Percentiles rank a stretch among this genome's conserved stretches.
Evolutionary conservation across 2,329 filamentous ascomycete genomes (phyloP).

Genomic region (Fusarium lateritium): DNA sequence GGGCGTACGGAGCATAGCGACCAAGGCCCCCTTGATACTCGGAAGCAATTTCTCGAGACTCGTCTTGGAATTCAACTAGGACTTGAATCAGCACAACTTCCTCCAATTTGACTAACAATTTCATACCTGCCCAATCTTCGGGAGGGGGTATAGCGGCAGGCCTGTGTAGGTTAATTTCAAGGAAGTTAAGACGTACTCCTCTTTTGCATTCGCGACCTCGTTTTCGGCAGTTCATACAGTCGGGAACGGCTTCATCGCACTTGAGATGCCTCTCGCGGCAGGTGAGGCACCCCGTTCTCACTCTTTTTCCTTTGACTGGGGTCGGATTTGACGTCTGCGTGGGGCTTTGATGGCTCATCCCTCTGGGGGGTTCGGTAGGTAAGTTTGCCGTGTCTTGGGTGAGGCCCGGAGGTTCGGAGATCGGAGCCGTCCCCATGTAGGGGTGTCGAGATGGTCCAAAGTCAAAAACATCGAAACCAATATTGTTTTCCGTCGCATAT

Average conservation of each 20-base stretch:
- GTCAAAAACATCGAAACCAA: slow-evolving; percentile 15
- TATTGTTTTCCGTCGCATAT: slow-evolving; percentile 15
- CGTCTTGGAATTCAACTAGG: slow-evolving; percentile 84
- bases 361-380: slow-evolving; percentile 24
- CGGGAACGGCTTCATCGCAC: slow-evolving; percentile 81
- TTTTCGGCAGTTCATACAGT: slow-evolving; percentile 86
- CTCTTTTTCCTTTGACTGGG: slow-evolving; percentile 73
- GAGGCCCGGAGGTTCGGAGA: slow-evolving; percentile 26
- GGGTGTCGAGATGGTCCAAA: slow-evolving; percentile 20
- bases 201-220: slow-evolving; percentile 88
- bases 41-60: slow-evolving; percentile 90
- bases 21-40: slow-evolving; percentile 87
- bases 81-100: slow-evolving; percentile 21
- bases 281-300: slow-evolving; percentile 91
- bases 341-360: slow-evolving; percentile 27
- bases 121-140: slow-evolving; percentile 47
- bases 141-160: slow-evolving; percentile 67
- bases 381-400: slow-evolving; percentile 16
- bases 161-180: slow-evolving; percentile 82
- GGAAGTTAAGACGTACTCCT: slow-evolving; percentile 90
- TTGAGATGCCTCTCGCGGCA: slow-evolving; percentile 92
- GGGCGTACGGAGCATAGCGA: slow-evolving; percentile 71
- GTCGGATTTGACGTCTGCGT: slow-evolving; percentile 26
- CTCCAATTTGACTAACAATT: not conserved
- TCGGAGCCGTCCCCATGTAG: slow-evolving; percentile 14